These are phyloP conservation scores for Colletotrichum musae DNA, from an alignment of 2,329 filamentous ascomycete species.

Conservation along the genomic window DNA sequence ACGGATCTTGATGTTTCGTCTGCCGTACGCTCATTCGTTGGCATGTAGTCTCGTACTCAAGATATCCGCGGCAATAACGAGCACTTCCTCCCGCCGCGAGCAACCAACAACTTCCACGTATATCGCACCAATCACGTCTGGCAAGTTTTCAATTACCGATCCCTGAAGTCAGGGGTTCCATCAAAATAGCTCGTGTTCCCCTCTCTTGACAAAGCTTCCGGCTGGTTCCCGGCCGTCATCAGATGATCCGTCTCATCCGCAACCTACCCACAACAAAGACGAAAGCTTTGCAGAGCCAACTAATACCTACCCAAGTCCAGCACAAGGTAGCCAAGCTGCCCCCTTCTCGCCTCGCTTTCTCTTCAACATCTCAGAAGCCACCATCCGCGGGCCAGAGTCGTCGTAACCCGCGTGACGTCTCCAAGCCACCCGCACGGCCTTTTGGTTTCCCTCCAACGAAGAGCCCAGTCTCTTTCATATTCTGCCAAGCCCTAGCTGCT, in stretches of 20 bases:
- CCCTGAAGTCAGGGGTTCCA: neutral
- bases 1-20: too few relatives aligned
- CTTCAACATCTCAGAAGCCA: neutral
- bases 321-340: neutral
- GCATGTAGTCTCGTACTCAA: too few relatives aligned
- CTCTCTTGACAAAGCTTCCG: neutral
- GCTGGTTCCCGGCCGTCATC: neutral
- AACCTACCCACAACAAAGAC: neutral
- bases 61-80: neutral
- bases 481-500: neutral
- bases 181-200: neutral
- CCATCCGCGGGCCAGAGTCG: neutral
- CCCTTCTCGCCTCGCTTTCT: neutral
- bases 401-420: slow-evolving; percentile 4
- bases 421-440: neutral
- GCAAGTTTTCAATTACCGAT: neutral
- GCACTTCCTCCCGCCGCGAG: neutral
- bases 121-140: neutral
- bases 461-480: neutral
- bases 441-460: neutral
- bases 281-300: neutral
- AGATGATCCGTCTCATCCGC: neutral
- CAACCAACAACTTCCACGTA: neutral
- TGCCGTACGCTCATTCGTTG: too few relatives aligned
- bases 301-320: neutral